phyloP scores from a whole-genome alignment of 176 grass and related monocot genomes.

The Rhynchospora tenuis region DNA sequence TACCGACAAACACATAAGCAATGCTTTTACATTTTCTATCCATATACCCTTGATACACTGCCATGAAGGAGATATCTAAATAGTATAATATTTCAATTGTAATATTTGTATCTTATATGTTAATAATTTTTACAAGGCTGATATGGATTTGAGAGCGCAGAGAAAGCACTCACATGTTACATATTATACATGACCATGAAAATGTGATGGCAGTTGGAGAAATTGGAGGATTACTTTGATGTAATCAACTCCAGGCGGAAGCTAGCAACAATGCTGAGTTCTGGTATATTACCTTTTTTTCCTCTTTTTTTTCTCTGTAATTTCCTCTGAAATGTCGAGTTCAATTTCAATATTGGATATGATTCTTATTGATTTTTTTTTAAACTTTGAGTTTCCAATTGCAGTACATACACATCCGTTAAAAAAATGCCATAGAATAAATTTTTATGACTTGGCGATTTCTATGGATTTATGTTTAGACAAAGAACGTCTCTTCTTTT shows the following conservation, averaged over 20 bases:
- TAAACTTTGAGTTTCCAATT: no score
- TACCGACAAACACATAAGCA: neutral
- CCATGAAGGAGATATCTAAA: neutral
- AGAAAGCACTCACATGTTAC: neutral
- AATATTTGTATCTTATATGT: neutral
- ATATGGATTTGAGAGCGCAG: neutral
- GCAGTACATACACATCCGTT: no score
- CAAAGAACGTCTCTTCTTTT: no score
- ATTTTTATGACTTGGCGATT: no score
- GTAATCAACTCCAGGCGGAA: constrained; percentile 58
- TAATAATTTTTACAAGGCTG: neutral
- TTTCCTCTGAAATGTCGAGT: no score
- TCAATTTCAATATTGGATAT: no score
- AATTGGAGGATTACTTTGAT: constrained; percentile 73
- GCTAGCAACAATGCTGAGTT: no score
- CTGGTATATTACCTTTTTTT: no score
- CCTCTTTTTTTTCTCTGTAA: no score
- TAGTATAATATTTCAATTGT: neutral
- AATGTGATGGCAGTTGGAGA: constrained; percentile 46
- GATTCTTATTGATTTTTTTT: no score
- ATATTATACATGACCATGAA: neutral
- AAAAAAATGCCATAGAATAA: no score
- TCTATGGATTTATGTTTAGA: no score
- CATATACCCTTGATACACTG: neutral
- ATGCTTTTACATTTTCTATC: neutral